Evolutionary conservation across 805 yeast species (phyloP), one percentile per base, ranked within the genome.

Genomic region (Candida sonorensis): DNA sequence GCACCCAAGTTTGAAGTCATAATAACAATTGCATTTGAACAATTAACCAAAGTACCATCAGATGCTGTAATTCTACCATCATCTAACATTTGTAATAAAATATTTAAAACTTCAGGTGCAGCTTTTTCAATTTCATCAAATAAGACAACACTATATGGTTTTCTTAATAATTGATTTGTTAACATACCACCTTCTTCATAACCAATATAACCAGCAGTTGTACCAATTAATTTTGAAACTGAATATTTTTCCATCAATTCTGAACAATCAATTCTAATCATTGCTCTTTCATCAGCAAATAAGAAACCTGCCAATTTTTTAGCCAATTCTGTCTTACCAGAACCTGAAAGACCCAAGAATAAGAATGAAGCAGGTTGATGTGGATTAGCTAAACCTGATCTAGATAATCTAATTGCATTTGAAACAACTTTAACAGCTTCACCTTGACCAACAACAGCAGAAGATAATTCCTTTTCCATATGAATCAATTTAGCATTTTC

Each of bases 101-200:
- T 81, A 7, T 96, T 92, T 53, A 90, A 67, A 2, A 92, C 98
- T 57, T 90, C 97, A 2, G 98, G 98, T 6, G 95, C 95, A 12
- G 98, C 98, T 62, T 92, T 92, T 56, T 92, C 98, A 35, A 92
- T 95, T 64, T 92, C 98, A 62, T 92, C 98, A 53, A 92, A 92
- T 40, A 92, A 68, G 25, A 92, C 71, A n/a, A 92, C 98, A 5
- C 97, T 85, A 63, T 92, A 92, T 35, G 98, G 98, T 40, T 81
- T 80, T 52, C 96, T 75, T 40, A 85, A 72, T 35, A 92, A 69
- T 44, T 92, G 95, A 50, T 92, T 94, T 5, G 98, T 92, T 45
- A 92, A 70, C 47, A 90, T 74, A 44, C 98, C 98, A 57, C 98
- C 98, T 59, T 92, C 96, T 56, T 88, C 97, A 58, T 83, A 94